These are phyloP conservation scores for Microthlaspi erraticum DNA, from an alignment of 345 rosid genomes.

Conservation along the genomic window DNA sequence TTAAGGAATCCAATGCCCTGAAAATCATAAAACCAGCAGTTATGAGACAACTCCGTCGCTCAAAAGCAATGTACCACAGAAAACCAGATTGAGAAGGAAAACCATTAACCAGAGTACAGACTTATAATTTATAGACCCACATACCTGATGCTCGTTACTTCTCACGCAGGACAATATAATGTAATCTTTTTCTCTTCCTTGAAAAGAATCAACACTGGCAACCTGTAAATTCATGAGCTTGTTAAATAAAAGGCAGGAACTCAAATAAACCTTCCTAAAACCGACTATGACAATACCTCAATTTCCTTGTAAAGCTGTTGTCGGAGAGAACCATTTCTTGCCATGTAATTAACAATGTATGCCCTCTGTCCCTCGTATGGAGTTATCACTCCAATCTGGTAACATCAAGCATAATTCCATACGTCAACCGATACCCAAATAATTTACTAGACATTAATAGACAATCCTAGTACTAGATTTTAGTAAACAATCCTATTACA, in stretches of 20 bases:
- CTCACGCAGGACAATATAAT: slow-evolving; percentile 98
- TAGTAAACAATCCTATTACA: slow-evolving; percentile 5
- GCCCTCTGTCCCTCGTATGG: slow-evolving; percentile 99
- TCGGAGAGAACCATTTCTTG: slow-evolving; percentile 95
- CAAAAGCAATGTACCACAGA: slow-evolving; percentile 18
- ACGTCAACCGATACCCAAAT: slow-evolving; percentile 12
- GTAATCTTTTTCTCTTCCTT: slow-evolving; percentile 99
- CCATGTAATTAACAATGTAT: slow-evolving; percentile 96
- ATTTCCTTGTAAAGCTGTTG: slow-evolving; percentile 99
- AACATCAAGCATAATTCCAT: slow-evolving; percentile 20
- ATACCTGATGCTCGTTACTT: slow-evolving; percentile 99
- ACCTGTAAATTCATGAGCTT: slow-evolving; percentile 38
- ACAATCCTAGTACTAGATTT: neutral
- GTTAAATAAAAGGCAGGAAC: slow-evolving; percentile 24
- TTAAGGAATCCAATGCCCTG: slow-evolving; percentile 99
- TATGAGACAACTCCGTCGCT: slow-evolving; percentile 26
- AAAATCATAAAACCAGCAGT: slow-evolving; percentile 39
- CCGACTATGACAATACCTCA: slow-evolving; percentile 57
- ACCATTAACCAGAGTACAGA: no score
- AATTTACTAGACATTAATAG: slow-evolving; percentile 6
- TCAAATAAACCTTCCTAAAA: neutral
- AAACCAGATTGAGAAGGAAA: neutral
- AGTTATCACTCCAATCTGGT: slow-evolving; percentile 96
- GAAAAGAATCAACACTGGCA: slow-evolving; percentile 99
- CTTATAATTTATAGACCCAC: slow-evolving; percentile 23